Evolutionary conservation across 495 filamentous ascomycete genomes (phyloP), one percentile per base, ranked within the genome.

Genomic region (Aspergillus egyptiacus): DNA sequence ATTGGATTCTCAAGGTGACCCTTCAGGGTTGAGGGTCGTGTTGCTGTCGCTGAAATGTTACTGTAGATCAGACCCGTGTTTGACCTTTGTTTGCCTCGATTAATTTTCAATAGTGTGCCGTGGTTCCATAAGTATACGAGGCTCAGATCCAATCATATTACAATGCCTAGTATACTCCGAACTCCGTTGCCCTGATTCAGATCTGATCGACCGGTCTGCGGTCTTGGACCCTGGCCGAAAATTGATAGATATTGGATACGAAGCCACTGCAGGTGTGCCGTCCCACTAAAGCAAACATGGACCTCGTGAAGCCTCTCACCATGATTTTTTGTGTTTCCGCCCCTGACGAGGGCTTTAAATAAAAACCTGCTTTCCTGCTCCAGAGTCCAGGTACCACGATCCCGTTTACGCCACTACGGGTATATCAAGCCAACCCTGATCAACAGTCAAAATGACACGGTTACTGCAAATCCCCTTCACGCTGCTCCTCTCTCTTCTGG

Each of bases 1-100:
- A 51, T 27, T 77, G 73, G 72, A 69, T 77, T 47, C 53, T 22
- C 20, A 40, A 40, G 25, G 38, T 40, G 2, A 40, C 38, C 13
- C 20, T 18, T 20, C 20, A 37, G n/a, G n/a, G n/a, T n/a, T n/a
- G n/a, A n/a, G n/a, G n/a, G n/a, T n/a, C n/a, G n/a, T n/a, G n/a
- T n/a, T n/a, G n/a, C n/a, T n/a, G n/a, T n/a, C n/a, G n/a, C n/a
- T n/a, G n/a, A n/a, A 31, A 31, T 59, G 43, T 20, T 7, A 18
- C 18, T 42, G 14, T 42, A 42, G 6, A 17, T 17, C 18, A 11
- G 23, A 15, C 39, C 13, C 1, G 15, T 5, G 10, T 39, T 39
- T n/a, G 6, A 1, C 6, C 7, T 23, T 10, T 25, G 20, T 39
- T 23, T 28, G 40, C 25, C 40, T 17, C 31, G 40, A 43, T 19